Evolutionary conservation across 441 rosid species (phyloP).

Genomic region (Raphanus hybrid): DNA sequence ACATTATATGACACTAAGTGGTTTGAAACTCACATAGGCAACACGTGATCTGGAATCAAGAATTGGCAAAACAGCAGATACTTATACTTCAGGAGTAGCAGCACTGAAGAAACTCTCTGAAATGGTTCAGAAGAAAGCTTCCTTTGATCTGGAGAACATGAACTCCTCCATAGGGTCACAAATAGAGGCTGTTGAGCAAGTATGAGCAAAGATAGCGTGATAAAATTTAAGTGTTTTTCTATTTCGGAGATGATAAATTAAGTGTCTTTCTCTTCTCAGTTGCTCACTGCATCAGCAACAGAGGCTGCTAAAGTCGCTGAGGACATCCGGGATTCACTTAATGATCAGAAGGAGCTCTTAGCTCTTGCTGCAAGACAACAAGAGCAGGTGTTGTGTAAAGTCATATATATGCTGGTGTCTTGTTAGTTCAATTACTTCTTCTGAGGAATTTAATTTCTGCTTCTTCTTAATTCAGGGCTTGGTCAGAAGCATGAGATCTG

Average conservation of each 20-base stretch:
- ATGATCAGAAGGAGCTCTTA: slow-evolving; percentile 65
- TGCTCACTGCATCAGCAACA: slow-evolving; percentile 51
- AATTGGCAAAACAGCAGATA: no score
- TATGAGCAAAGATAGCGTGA: no score
- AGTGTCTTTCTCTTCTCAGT: slow-evolving; percentile 47
- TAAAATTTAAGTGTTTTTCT: no score
- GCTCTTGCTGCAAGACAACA: slow-evolving; percentile 65
- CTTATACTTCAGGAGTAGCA: no score
- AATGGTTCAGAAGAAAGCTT: no score
- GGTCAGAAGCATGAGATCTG: slow-evolving; percentile 58
- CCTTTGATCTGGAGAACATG: no score
- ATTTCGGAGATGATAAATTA: neutral
- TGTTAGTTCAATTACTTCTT: neutral
- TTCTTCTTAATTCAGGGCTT: slow-evolving; percentile 53
- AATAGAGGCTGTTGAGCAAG: no score
- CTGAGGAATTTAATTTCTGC: neutral
- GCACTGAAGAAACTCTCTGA: no score
- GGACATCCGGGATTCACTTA: slow-evolving; percentile 64
- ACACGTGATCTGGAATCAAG: no score
- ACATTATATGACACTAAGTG: neutral
- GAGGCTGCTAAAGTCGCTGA: slow-evolving; percentile 64
- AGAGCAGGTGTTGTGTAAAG: slow-evolving; percentile 56
- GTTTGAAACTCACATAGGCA: no score
- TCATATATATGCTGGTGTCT: neutral
- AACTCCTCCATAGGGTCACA: no score